These are phyloP conservation scores for Dipodascopsis tothii DNA, from an alignment of 805 yeast genomes.

Conservation along the genomic window DNA sequence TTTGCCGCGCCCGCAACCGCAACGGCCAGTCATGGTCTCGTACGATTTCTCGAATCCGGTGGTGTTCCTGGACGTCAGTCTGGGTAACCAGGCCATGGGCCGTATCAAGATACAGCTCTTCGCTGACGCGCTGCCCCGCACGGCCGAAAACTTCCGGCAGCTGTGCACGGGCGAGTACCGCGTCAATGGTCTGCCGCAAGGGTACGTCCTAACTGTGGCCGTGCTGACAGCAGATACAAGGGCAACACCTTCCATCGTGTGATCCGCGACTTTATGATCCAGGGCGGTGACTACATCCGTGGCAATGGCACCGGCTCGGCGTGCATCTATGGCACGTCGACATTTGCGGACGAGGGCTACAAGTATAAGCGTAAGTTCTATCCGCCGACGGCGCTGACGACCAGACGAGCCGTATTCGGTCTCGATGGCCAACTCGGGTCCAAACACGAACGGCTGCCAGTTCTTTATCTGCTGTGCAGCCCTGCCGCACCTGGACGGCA, in stretches of 20 bases:
- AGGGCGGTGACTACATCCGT: constrained; percentile 43
- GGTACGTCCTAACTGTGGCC: constrained; percentile 29
- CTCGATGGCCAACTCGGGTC: constrained; percentile 57
- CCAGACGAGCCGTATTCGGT: constrained; percentile 38
- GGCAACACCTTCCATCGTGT: constrained; percentile 35
- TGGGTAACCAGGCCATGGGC: constrained; percentile 30
- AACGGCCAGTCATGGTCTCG: too few relatives aligned
- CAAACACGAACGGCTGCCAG: constrained; percentile 55
- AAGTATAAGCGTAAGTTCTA: constrained; percentile 28
- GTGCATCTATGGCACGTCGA: constrained; percentile 36
- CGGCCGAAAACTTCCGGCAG: constrained; percentile 47
- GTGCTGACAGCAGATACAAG: constrained; percentile 35
- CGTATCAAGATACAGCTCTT: constrained; percentile 41
- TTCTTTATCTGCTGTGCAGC: constrained; percentile 41
- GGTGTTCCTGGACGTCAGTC: constrained; percentile 39
- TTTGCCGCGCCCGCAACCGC: too few relatives aligned
- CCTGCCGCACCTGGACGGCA: constrained; percentile 38
- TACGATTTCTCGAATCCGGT: constrained; percentile 29
- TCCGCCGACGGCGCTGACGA: background rate
- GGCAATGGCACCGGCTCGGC: constrained; percentile 42
- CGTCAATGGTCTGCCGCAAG: constrained; percentile 36
- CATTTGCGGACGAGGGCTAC: constrained; percentile 42
- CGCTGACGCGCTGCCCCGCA: constrained; percentile 38
- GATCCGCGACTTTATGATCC: constrained; percentile 41
- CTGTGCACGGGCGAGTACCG: constrained; percentile 46